phyloP scores from a whole-genome alignment of 768 basidiomycete species.

The Lactarius quietus region DNA sequence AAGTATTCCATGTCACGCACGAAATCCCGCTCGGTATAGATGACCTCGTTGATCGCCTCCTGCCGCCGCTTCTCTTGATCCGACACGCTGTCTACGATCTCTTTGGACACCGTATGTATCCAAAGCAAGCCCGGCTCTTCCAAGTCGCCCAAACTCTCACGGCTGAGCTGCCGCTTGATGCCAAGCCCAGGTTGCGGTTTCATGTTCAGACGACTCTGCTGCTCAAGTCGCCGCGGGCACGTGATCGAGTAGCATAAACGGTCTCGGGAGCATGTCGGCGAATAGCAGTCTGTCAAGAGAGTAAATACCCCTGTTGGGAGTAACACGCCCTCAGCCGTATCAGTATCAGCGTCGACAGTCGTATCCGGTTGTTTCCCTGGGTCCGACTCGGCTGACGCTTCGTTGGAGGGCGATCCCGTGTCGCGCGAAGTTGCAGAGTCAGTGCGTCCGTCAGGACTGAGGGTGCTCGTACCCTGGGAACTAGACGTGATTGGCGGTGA shows the following conservation, averaged over 20 bases:
- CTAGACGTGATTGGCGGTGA: conserved; percentile 36
- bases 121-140: conserved; percentile 81
- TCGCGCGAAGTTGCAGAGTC: conserved; percentile 25
- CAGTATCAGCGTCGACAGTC: conserved; percentile 21
- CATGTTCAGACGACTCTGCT: conserved; percentile 92
- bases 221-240: conserved; percentile 90
- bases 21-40: conserved; percentile 94
- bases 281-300: conserved; percentile 94
- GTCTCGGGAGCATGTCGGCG: conserved; percentile 92
- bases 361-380: conserved; percentile 28
- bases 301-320: conserved; percentile 95
- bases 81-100: conserved; percentile 88
- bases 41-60: conserved; percentile 97
- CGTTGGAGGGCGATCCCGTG: conserved; percentile 28
- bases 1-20: conserved; percentile 98
- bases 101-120: conserved; percentile 95
- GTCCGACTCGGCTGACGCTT: conserved; percentile 34
- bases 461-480: conserved; percentile 18
- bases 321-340: conserved; percentile 51
- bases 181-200: conserved; percentile 87
- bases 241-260: conserved; percentile 97
- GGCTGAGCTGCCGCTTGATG: conserved; percentile 62
- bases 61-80: conserved; percentile 94
- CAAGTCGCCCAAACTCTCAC: conserved; percentile 77
- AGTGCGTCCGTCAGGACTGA: conserved; percentile 27